Base-by-base conservation (phyloP, 306 rosid genomes). In the Castanea crenata region DNA sequence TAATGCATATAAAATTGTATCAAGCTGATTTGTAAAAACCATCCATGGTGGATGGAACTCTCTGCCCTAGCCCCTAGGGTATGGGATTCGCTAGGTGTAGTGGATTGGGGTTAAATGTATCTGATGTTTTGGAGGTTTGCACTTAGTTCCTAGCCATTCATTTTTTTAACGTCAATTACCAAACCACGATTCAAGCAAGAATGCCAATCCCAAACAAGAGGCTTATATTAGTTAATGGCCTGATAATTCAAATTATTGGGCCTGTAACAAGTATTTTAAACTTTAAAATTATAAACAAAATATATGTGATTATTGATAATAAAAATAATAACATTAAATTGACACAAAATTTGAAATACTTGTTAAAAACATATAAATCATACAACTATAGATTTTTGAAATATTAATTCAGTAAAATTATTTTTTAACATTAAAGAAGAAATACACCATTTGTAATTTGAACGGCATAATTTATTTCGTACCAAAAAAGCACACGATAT, bases 31-130 rank as follows among this genome's bases (percentile, higher is more conserved):
- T 70, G 31, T 20, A 27, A n/a, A 14, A 38, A 5, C 16, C 32
- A 55, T 38, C 64, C 3, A 25, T 35, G 84, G 82, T 80, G 73
- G 52, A 76, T 76, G 68, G 52, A 65, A 73, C 69, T 80, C 87
- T 76, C 69, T 80, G 13, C 70, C 84, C 67, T 14, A 31, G 81
- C 12, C 70, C 84, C 67, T 14, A 31, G 79, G 76, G 78, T 23
- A 71, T 52, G 31, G 87, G 87, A 59, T 46, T 31, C 16, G 71
- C 25, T 16, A 14, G 6, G n/a, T 6, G 46, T 64, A 20, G 70
- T n/a, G 16, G 70, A 31, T 16, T 64, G 2, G 21, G 13, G 23
- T 20, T 2, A 31, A 64, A 19, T 5, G 0, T 16, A 44, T 16
- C 13, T 16, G 14, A 32, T 16, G 46, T 11, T 63, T 29, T 29